Base-by-base conservation (phyloP, 2,329 filamentous ascomycete genomes). In the Furcasterigmium furcatum region DNA sequence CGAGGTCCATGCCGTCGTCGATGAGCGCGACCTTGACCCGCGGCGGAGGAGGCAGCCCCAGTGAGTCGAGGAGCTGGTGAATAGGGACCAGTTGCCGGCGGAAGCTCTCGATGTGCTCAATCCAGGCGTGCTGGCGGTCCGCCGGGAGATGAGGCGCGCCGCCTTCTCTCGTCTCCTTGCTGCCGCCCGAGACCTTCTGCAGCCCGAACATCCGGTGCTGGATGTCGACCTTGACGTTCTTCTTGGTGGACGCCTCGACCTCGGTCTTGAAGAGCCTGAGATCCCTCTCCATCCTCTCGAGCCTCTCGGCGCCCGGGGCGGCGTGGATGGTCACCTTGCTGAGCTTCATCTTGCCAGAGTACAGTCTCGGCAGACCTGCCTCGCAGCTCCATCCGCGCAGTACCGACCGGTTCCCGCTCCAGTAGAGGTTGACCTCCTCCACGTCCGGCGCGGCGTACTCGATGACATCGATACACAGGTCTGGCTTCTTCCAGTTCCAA, bases 1-100 rank as follows among this genome's bases (percentile, higher is more conserved):
- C 25, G 25, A 58, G 51, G 38, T 68, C 61, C 1, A 69, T 58
- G 4, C 66, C 66, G 29, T 70, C 65, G 43, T 71, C 66, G 29
- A 70, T 68, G 4, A 70, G 52, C 3, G 65, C 67, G 8, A 70
- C 52, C 16, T 55, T 58, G 46, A 64, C 54, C 24, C 16, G 38
- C 38, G 22, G 22, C 38, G 24, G 38, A 20, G 18, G 12, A 27
- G 20, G 47, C 27, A 29, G 8, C 25, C 25, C 25, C 8, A 29
- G 25, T 13, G 8, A 8, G 8, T 29, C 25, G 25, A 29, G 13
- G 13, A 29, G 25, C 25, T 13, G 8, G 25, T 29, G 25, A 8
- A 29, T 13, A 48, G 57, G 43, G 41, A 53, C 46, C 24, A 60
- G 47, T 4, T 55, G 32, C 14, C 24, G 41, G 10, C 48, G 45